Base-by-base conservation (phyloP, 176 grass and related monocot species). In the Triticum monococcum region DNA sequence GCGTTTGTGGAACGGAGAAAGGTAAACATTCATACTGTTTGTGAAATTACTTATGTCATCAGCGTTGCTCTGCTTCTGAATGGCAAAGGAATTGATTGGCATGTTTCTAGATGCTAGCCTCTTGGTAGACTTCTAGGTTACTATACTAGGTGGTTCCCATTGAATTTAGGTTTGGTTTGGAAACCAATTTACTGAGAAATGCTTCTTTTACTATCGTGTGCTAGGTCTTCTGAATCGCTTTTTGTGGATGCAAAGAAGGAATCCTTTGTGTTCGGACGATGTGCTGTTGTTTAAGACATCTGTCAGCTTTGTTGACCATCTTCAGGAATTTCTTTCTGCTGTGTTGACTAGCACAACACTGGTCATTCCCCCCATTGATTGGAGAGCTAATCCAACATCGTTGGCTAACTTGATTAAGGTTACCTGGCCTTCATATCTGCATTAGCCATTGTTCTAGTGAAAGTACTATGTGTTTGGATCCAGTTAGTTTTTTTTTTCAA, bases 181-280 rank as follows among this genome's bases (percentile, higher is more conserved):
- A 9, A 79, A 77, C 43, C 56, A 87, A 24, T 20, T 84, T 56
- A 89, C 54, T 40, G 12, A 64, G 5, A 83, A 13, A 68, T 72
- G 22, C 72, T 88, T 89, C 38, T 94, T 88, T 92, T 87, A 12
- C 72, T 61, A 75, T 69, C 77, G 13, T 87, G 46, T 0, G 37
- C 22, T 91, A 98, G 96, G 96, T 85, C 88, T 98, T 77, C 87
- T 93, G 77, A 98, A 98, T 74, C 93, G 93, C 28, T 94, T 93
- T 91, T 77, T 64, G 65, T 98, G 96, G 96, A 94, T 95, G 88
- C 93, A 98, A 98, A 84, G 87, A 65, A 80, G 87, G 82, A 91
- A 79, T 84, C 91, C 93, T 30, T 79, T 98, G 33, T 77, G 72
- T 45, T 46, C 77, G 28, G 90, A 89, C 24, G 93, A 98, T 17